Evolutionary conservation across 768 basidiomycete species (phyloP), one percentile per base, ranked within the genome.

Genomic region (Trametes cinnabarina): DNA sequence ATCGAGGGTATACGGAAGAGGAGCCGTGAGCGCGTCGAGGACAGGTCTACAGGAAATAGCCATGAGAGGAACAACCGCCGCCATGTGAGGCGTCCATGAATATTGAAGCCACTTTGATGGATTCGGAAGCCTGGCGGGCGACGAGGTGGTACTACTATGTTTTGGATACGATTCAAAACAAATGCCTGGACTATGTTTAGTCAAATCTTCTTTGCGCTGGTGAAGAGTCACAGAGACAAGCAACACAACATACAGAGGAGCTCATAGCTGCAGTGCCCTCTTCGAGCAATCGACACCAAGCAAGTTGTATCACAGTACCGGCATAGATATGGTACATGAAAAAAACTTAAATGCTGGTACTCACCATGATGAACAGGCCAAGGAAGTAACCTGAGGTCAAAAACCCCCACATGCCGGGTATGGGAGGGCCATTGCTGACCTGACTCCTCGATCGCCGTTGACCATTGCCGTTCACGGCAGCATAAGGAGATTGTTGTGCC

Each of bases 141-240:
- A 2, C 81, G 81, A 34, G 86, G 81, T 12, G 90, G 90, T 0
- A 88, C 82, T 43, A 90, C 84, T 41, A 89, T 82, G 68, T 91
- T 85, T 64, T 90, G 90, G 57, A 92, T 87, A 26, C 90, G 81
- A 63, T 91, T 87, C 57, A 90, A 71, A 26, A 91, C 66, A 47
- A 92, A 71, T 12, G 83, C 86, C 88, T 90, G 63, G 15, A 40
- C 49, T 51, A 30, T 19, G 28, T 47, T 55, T 26, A 57, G 56
- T 57, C 42, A 58, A 62, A 34, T n/a, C 54, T 14, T 28, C 42
- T 42, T 19, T 28, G 30, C 28, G 35, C 39, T 35, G 3, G n/a
- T 49, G 49, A 47, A 30, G 20, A 22, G 50, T n/a, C n/a, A n/a
- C n/a, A n/a, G 26, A 30, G 39, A 23, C 1, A 51, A 56, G 28